These are phyloP conservation scores for Lachnellula occidentalis DNA, from an alignment of 2,329 filamentous ascomycete species.

Conservation along the genomic window DNA sequence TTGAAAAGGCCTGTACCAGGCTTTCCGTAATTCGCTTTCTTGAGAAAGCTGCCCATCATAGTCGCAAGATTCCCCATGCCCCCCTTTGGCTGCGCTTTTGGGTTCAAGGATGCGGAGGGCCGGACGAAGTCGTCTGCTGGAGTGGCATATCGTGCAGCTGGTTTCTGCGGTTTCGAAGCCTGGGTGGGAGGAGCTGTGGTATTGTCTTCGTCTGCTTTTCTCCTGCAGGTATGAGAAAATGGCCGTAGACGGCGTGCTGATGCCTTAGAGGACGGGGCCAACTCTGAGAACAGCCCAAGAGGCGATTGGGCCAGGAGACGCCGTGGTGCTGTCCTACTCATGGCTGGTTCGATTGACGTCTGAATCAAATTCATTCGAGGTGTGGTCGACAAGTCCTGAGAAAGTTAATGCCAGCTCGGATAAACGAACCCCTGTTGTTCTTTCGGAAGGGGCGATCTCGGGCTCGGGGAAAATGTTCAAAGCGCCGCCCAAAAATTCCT, in stretches of 20 bases:
- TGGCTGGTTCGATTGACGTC: constrained; percentile 15
- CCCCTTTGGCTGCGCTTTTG: background rate
- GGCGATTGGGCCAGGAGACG: constrained; percentile 28
- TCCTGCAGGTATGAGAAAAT: constrained; percentile 32
- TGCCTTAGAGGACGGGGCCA: constrained; percentile 3
- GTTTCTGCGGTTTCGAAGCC: background rate
- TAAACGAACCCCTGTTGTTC: background rate
- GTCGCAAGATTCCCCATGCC: constrained; percentile 1
- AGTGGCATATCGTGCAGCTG: background rate
- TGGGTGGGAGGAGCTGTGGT: background rate
- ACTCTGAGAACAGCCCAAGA: constrained; percentile 11
- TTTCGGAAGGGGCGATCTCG: constrained; percentile 4
- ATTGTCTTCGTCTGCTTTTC: constrained; percentile 17
- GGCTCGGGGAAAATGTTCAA: constrained; percentile 25
- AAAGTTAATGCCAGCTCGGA: constrained; percentile 25
- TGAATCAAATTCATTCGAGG: background rate
- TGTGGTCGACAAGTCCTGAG: constrained; percentile 9
- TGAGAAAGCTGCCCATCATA: constrained; percentile 3
- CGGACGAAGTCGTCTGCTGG: background rate
- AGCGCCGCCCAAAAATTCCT: constrained; percentile 18
- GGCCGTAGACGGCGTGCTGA: constrained; percentile 21
- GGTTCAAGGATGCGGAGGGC: constrained; percentile 13
- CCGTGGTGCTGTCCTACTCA: constrained; percentile 27
- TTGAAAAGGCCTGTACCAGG: background rate
- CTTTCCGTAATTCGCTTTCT: background rate